Evolutionary conservation across 148 eudicot species (phyloP).

Genomic region (Cornus florida): DNA sequence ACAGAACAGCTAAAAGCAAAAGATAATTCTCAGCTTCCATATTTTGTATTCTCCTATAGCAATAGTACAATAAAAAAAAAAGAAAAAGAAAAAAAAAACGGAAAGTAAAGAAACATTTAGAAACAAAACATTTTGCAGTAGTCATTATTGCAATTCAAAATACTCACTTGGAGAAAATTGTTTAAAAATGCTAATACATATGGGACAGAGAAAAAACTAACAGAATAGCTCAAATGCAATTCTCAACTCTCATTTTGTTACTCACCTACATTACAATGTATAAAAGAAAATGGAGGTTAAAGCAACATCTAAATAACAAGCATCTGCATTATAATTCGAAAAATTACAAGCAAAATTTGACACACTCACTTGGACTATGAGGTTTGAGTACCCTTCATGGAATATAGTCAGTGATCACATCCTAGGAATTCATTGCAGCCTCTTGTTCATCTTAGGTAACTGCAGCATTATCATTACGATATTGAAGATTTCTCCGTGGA

Average conservation of each 20-base stretch:
- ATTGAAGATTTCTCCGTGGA: constrained; percentile 28
- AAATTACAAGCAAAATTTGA: not conserved
- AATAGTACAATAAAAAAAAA: too few species aligned
- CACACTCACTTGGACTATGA: not conserved
- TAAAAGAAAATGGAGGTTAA: not conserved
- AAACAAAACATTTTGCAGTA: not conserved
- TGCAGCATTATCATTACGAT: constrained; percentile 32
- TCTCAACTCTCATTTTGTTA: not conserved
- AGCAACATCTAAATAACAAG: not conserved
- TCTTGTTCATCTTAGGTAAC: constrained; percentile 17
- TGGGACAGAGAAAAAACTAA: too few species aligned
- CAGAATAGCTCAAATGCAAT: not conserved
- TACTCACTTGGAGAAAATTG: not conserved
- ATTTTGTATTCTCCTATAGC: too few species aligned
- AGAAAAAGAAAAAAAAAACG: too few species aligned
- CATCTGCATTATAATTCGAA: not conserved
- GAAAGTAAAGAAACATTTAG: not conserved
- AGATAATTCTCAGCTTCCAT: too few species aligned
- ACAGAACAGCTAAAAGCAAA: too few species aligned
- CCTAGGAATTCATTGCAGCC: not conserved
- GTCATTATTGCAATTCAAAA: not conserved
- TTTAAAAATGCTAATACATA: not conserved
- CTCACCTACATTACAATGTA: not conserved
- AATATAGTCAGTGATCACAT: not conserved
- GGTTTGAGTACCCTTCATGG: not conserved